These are phyloP conservation scores for Dactylonectria macrodidyma DNA, from an alignment of 2,329 filamentous ascomycete species.

Conservation along the genomic window DNA sequence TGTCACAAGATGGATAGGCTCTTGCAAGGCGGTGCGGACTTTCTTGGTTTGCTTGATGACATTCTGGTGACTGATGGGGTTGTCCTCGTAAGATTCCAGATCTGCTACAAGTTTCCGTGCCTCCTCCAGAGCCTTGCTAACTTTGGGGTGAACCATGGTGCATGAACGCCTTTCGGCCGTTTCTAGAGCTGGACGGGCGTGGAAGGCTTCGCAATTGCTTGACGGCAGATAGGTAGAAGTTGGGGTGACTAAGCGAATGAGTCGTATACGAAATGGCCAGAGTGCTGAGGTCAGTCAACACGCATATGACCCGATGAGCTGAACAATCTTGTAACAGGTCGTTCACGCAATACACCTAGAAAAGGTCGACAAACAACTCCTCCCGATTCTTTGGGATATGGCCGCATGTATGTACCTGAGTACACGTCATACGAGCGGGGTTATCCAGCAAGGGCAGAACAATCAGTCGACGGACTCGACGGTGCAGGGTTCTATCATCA, in stretches of 20 bases:
- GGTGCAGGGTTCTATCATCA: conserved; percentile 8
- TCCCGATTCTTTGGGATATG: not conserved
- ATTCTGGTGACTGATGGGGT: conserved; percentile 38
- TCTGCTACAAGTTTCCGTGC: conserved; percentile 45
- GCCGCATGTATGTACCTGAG: conserved; percentile 7
- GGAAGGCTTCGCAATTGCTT: not conserved
- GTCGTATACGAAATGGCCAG: not conserved
- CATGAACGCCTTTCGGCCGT: not conserved
- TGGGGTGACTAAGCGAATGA: not conserved
- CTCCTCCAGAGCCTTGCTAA: conserved; percentile 46
- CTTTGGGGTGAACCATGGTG: conserved; percentile 43
- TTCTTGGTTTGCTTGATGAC: conserved; percentile 44
- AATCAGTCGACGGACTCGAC: conserved; percentile 11
- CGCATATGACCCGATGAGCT: conserved; percentile 12
- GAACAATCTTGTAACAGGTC: conserved; percentile 7
- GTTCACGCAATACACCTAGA: not conserved
- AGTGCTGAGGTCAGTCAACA: conserved; percentile 4
- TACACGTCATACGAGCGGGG: conserved; percentile 37
- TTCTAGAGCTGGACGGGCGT: not conserved
- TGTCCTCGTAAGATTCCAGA: conserved; percentile 46
- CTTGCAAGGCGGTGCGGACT: conserved; percentile 45
- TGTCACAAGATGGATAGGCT: conserved; percentile 47
- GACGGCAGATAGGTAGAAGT: not conserved
- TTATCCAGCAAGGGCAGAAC: not conserved
- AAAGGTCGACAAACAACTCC: conserved; percentile 7